These are phyloP conservation scores for Torulaspora pretoriensis DNA, from an alignment of 1,139 yeast species.

Conservation along the genomic window DNA sequence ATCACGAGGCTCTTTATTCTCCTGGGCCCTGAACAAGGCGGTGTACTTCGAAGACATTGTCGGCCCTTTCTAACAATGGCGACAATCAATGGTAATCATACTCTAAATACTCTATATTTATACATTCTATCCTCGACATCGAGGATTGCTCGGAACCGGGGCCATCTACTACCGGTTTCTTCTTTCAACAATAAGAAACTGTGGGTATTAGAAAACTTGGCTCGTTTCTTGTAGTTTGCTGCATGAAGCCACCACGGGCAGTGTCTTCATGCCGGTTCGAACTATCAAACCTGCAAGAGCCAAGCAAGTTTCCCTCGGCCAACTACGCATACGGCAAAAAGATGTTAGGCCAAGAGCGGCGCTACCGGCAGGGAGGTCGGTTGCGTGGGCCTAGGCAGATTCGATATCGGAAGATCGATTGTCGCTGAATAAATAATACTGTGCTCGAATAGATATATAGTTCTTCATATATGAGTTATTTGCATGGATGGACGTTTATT, in stretches of 20 bases:
- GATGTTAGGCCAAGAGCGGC: neutral
- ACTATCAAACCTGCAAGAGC: no score
- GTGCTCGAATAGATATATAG: slow-evolving; percentile 1
- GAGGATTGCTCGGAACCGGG: no score
- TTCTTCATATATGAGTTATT: slow-evolving; percentile 3
- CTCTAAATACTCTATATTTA: neutral
- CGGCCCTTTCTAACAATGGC: neutral
- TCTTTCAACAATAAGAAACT: neutral
- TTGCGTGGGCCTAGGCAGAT: no score
- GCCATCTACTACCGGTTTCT: neutral
- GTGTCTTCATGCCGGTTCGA: neutral
- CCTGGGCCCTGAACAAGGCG: slow-evolving; percentile 1
- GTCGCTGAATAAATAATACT: slow-evolving; percentile 5
- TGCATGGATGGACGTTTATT: slow-evolving; percentile 3
- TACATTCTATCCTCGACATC: no score
- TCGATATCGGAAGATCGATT: neutral
- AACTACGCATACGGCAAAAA: no score
- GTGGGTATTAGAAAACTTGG: neutral
- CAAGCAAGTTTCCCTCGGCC: no score
- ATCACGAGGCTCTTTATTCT: neutral
- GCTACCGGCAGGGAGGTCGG: neutral
- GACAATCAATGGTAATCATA: neutral
- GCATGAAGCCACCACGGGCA: neutral
- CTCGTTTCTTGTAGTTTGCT: neutral
- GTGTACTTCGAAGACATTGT: slow-evolving; percentile 1